Percentiles rank a stretch among this genome's conserved stretches.
These are phyloP conservation scores for Epichloe aotearoae DNA, from an alignment of 2,329 filamentous ascomycete species.

Conservation along the genomic window DNA sequence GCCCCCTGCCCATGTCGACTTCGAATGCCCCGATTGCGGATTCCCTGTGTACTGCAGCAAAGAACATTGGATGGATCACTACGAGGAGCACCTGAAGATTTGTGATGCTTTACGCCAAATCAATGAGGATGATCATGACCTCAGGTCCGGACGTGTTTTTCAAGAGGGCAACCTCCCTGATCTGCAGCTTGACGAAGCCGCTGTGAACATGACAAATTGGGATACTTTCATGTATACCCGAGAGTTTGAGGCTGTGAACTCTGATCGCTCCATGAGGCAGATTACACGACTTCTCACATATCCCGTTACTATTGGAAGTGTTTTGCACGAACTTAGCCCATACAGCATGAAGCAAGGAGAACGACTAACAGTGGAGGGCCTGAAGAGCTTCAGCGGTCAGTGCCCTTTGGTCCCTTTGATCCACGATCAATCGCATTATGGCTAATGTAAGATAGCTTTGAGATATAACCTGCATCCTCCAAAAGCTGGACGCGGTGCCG, in stretches of 20 bases:
- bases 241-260: constrained; percentile 81
- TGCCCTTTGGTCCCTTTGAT: constrained; percentile 9
- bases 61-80: constrained; percentile 92
- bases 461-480: constrained; percentile 90
- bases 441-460: constrained; percentile 43
- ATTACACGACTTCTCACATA: constrained; percentile 90
- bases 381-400: constrained; percentile 87
- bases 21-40: constrained; percentile 93
- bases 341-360: constrained; percentile 67
- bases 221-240: constrained; percentile 91
- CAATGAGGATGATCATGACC: constrained; percentile 95
- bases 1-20: constrained; percentile 71
- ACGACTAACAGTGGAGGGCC: constrained; percentile 70
- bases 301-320: constrained; percentile 78
- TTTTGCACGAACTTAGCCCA: constrained; percentile 87
- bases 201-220: constrained; percentile 98
- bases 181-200: constrained; percentile 77
- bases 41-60: constrained; percentile 89
- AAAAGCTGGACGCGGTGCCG: constrained; percentile 57
- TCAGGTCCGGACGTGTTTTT: constrained; percentile 82
- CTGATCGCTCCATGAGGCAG: constrained; percentile 82
- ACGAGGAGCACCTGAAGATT: constrained; percentile 81
- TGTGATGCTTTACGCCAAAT: constrained; percentile 86
- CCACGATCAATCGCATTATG: background rate
- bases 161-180: constrained; percentile 83